Percentiles rank a stretch among this genome's conserved stretches.
Conservation (phyloP, 306 rosid genomes). For the Begonia fuchsioides region DNA sequence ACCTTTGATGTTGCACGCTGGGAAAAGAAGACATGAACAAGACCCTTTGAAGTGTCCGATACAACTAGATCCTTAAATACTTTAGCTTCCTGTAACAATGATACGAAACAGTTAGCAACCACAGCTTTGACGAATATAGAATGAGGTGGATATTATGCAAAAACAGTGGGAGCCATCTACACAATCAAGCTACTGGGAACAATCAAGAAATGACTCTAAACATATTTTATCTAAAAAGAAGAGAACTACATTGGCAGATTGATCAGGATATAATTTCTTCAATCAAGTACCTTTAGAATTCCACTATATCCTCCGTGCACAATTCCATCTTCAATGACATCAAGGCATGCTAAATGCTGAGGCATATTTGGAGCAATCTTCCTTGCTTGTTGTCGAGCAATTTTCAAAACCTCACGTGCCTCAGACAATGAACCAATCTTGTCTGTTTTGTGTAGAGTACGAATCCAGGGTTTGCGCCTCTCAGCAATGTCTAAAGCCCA, state of each 20-base stretch:
- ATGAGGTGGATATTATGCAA: slow-evolving; percentile 8
- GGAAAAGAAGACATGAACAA: slow-evolving; percentile 78
- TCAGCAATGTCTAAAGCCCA: slow-evolving; percentile 85
- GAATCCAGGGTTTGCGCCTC: slow-evolving; percentile 66
- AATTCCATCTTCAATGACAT: slow-evolving; percentile 76
- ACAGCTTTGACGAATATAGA: not conserved
- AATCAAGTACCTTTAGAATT: slow-evolving; percentile 49
- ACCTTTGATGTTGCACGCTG: slow-evolving; percentile 88
- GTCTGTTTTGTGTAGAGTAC: slow-evolving; percentile 84
- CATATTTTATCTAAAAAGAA: not conserved
- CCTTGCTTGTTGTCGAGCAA: slow-evolving; percentile 55
- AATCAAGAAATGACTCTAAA: not conserved
- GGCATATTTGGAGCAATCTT: slow-evolving; percentile 79
- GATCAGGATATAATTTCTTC: not conserved
- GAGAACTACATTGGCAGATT: not conserved
- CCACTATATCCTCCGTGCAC: slow-evolving; percentile 96
- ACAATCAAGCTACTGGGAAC: slow-evolving; percentile 6
- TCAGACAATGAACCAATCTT: slow-evolving; percentile 61
- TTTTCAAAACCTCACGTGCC: slow-evolving; percentile 45
- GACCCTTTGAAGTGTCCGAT: slow-evolving; percentile 72
- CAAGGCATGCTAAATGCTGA: slow-evolving; percentile 81
- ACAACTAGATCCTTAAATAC: slow-evolving; percentile 46
- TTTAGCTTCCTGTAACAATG: slow-evolving; percentile 62
- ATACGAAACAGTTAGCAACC: not conserved
- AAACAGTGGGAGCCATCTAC: slow-evolving; percentile 2